Evolutionary conservation across 371 early-diverging fungal species (phyloP).

Genomic region (Mucor piriformis): DNA sequence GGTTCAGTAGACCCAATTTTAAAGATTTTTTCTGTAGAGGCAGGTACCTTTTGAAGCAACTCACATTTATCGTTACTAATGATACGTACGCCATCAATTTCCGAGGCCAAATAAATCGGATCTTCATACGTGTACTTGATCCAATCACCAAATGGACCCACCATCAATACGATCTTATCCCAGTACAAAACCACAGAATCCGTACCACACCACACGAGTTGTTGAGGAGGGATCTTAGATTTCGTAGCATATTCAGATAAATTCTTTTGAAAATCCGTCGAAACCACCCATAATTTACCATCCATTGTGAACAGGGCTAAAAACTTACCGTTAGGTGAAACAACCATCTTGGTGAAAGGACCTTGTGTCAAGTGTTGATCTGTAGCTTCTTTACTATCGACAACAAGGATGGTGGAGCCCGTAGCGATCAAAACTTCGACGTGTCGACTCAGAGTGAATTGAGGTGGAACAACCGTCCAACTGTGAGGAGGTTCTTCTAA

Average conservation of each 20-base stretch:
- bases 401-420: conserved; percentile 75
- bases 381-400: conserved; percentile 80
- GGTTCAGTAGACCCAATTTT: conserved; percentile 94
- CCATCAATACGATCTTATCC: conserved; percentile 81
- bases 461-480: conserved; percentile 92
- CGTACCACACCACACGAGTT: conserved; percentile 94
- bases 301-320: conserved; percentile 82
- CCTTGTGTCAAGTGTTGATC: conserved; percentile 91
- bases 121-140: conserved; percentile 84
- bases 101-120: conserved; percentile 79
- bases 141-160: conserved; percentile 94
- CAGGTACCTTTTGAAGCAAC: conserved; percentile 86
- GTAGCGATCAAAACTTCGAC: conserved; percentile 87
- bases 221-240: conserved; percentile 71
- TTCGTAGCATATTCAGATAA: conserved; percentile 83
- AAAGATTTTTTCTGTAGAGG: conserved; percentile 82
- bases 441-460: conserved; percentile 83
- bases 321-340: conserved; percentile 93
- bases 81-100: conserved; percentile 93
- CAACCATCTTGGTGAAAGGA: conserved; percentile 85
- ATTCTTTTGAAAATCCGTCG: conserved; percentile 92
- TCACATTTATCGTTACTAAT: conserved; percentile 84
- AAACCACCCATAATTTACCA: conserved; percentile 91
- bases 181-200: conserved; percentile 91
- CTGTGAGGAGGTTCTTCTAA: conserved; percentile 73